Evolutionary conservation across 306 rosid genomes (phyloP).

Genomic region (Dalbergia cochinchinensis): DNA sequence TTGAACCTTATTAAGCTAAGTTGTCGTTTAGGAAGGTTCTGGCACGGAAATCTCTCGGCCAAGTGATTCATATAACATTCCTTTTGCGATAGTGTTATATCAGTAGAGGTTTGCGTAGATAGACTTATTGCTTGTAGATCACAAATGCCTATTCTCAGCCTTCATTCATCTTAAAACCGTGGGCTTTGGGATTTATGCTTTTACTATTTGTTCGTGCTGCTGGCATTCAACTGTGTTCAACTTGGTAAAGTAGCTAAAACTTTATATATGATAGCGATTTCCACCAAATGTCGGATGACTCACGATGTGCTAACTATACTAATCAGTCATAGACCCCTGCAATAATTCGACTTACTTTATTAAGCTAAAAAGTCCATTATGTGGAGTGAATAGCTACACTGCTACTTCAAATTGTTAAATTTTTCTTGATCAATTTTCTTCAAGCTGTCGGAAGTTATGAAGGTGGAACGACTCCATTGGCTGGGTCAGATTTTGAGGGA

Average conservation of each 20-base stretch:
- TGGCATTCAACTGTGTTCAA: neutral
- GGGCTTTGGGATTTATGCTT: too few species aligned
- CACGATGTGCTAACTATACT: conserved; percentile 25
- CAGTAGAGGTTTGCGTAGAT: neutral
- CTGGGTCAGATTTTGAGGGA: conserved; percentile 24
- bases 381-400: conserved; percentile 18
- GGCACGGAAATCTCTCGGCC: neutral
- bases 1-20: neutral
- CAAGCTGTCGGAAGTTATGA: neutral
- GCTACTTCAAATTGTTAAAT: too few species aligned
- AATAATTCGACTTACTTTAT: conserved; percentile 35
- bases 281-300: conserved; percentile 27
- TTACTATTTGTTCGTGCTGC: too few species aligned
- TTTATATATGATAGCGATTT: conserved; percentile 44
- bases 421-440: conserved; percentile 38
- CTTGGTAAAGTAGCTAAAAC: conserved; percentile 20
- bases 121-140: neutral
- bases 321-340: neutral
- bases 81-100: neutral
- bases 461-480: conserved; percentile 44
- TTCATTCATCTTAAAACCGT: neutral
- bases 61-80: neutral
- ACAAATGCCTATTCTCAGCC: neutral
- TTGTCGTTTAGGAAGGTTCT: neutral
- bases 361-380: conserved; percentile 11